These are phyloP conservation scores for Apiotrichum laibachii DNA, from an alignment of 1,284 basidiomycete genomes.

Conservation along the genomic window DNA sequence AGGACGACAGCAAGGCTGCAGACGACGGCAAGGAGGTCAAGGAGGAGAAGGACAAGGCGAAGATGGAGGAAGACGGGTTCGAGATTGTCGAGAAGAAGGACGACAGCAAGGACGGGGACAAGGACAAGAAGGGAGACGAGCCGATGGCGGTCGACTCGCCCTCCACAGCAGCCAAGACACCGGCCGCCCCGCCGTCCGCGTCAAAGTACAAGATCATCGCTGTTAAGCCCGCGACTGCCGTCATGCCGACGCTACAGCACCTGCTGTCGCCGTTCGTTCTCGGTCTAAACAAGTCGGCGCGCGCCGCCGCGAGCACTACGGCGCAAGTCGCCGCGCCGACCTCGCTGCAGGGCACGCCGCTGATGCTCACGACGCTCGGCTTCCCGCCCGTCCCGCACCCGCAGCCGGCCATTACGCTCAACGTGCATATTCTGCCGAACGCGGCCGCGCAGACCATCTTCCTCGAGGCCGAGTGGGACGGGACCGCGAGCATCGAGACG, in stretches of 20 bases:
- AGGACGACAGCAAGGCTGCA: neutral
- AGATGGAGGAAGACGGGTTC: constrained; percentile 31
- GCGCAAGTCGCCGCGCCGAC: constrained; percentile 35
- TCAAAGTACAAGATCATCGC: constrained; percentile 32
- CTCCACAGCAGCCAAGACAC: neutral
- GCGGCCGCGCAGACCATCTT: constrained; percentile 33
- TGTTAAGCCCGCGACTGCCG: constrained; percentile 31
- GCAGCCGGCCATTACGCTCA: constrained; percentile 27
- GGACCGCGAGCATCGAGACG: constrained; percentile 1
- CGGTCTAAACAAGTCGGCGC: constrained; percentile 41
- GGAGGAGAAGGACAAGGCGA: neutral
- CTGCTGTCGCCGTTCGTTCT: constrained; percentile 44
- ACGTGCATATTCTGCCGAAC: constrained; percentile 35
- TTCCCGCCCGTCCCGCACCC: constrained; percentile 31
- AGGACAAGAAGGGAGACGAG: neutral
- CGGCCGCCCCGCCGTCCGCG: neutral
- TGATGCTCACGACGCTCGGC: constrained; percentile 30
- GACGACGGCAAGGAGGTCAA: neutral
- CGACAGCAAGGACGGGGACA: neutral
- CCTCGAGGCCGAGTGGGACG: constrained; percentile 40
- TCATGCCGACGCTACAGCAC: constrained; percentile 40
- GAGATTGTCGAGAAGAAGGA: constrained; percentile 30
- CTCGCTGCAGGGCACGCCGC: constrained; percentile 32
- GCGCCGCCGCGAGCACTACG: constrained; percentile 39
- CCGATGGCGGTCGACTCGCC: constrained; percentile 3